Evolutionary conservation across 345 rosid genomes (phyloP).

Genomic region (Excoecaria agallocha): DNA sequence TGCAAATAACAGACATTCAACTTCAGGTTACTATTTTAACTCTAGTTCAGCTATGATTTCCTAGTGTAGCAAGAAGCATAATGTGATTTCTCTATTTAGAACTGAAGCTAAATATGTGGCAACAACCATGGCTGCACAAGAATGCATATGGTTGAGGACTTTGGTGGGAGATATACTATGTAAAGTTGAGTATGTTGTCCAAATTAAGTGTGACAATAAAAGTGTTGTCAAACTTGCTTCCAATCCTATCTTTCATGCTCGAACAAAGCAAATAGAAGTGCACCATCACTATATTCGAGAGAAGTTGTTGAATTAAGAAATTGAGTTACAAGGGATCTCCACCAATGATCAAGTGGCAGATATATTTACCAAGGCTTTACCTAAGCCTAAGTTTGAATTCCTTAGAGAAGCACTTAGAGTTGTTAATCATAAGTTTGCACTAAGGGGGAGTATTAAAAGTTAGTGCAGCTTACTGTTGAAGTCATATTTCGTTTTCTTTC

Average conservation of each 20-base stretch:
- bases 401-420: too few species aligned
- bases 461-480: not conserved
- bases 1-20: constrained; percentile 1
- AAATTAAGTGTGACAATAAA: constrained; percentile 10
- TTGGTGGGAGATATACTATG: not conserved
- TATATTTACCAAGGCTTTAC: not conserved
- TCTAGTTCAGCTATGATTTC: too few species aligned
- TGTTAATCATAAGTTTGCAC: too few species aligned
- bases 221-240: not conserved
- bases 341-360: not conserved
- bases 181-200: not conserved
- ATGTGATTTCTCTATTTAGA: too few species aligned
- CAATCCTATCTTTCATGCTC: not conserved
- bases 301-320: not conserved
- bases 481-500: too few species aligned
- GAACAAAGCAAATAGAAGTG: too few species aligned
- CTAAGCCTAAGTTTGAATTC: not conserved
- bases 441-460: not conserved
- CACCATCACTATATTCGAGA: too few species aligned
- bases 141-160: too few species aligned
- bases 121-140: too few species aligned
- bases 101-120: too few species aligned
- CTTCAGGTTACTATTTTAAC: not conserved
- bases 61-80: too few species aligned
- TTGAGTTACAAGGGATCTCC: not conserved